phyloP scores from a whole-genome alignment of 176 grass and related monocot genomes.

The Chrysopogon serrulatus region DNA sequence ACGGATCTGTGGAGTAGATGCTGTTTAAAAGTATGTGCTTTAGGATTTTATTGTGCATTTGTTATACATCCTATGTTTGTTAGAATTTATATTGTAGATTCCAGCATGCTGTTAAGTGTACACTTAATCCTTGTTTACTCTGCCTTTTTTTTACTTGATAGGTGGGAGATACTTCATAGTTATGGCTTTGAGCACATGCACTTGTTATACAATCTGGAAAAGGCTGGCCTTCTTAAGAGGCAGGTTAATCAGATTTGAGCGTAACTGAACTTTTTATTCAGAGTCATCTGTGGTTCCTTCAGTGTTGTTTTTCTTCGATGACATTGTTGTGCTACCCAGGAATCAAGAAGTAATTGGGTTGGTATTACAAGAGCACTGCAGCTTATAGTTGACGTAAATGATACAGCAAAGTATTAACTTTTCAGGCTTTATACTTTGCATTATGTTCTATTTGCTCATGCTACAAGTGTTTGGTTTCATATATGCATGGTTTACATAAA shows the following conservation, averaged over 20 bases:
- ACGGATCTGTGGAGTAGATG: not conserved
- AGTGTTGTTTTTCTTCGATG: conserved; percentile 1
- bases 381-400: conserved; percentile 86
- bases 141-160: conserved; percentile 14
- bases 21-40: not conserved
- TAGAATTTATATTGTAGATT: not conserved
- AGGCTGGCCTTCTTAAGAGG: conserved; percentile 74
- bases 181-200: conserved; percentile 96
- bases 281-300: not conserved
- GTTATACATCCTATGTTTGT: not conserved
- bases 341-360: conserved; percentile 83
- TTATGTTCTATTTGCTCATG: not conserved
- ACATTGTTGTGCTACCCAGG: conserved; percentile 31
- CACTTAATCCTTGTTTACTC: not conserved
- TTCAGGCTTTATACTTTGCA: conserved; percentile 7
- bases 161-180: conserved; percentile 93
- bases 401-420: conserved; percentile 65
- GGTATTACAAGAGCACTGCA: conserved; percentile 68
- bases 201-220: conserved; percentile 91
- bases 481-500: not conserved
- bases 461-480: not conserved
- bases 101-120: not conserved
- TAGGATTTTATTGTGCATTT: not conserved
- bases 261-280: not conserved
- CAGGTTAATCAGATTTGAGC: conserved; percentile 56